Conservation (phyloP, 164 flowering plant species). For the Dillenia suffruticosa region DNA sequence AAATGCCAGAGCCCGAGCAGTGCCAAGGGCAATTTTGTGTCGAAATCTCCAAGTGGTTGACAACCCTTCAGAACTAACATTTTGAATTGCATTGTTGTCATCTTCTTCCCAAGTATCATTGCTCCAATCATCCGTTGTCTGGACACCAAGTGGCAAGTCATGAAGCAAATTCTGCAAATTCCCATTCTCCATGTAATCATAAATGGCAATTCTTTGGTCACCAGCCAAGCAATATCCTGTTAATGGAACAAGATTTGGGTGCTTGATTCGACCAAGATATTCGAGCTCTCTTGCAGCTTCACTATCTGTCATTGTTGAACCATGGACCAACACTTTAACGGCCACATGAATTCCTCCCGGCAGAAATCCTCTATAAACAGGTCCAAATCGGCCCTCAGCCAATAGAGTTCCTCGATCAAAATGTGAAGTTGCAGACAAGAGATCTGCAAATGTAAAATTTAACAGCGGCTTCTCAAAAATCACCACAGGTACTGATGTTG, state of each 20-base stretch:
- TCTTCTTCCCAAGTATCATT: constrained; percentile 84
- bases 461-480: constrained; percentile 87
- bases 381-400: constrained; percentile 87
- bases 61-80: constrained; percentile 42
- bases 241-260: constrained; percentile 83
- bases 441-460: constrained; percentile 79
- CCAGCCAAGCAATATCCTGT: constrained; percentile 89
- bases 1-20: constrained; percentile 82
- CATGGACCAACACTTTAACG: constrained; percentile 77
- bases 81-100: constrained; percentile 34
- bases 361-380: constrained; percentile 77
- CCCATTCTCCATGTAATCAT: constrained; percentile 91
- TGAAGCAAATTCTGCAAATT: constrained; percentile 74
- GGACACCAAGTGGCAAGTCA: constrained; percentile 73
- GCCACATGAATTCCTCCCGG: constrained; percentile 93
- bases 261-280: constrained; percentile 70
- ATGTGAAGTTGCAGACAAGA: constrained; percentile 80
- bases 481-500: constrained; percentile 68
- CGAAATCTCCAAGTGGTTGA: constrained; percentile 69
- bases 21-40: constrained; percentile 72
- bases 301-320: constrained; percentile 66
- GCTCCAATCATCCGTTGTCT: constrained; percentile 68
- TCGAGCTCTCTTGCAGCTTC: constrained; percentile 83
- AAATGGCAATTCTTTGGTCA: constrained; percentile 78
- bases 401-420: constrained; percentile 72